Evolutionary conservation across 1,139 yeast species (phyloP).

Genomic region (Yamadazyma blattariae): DNA sequence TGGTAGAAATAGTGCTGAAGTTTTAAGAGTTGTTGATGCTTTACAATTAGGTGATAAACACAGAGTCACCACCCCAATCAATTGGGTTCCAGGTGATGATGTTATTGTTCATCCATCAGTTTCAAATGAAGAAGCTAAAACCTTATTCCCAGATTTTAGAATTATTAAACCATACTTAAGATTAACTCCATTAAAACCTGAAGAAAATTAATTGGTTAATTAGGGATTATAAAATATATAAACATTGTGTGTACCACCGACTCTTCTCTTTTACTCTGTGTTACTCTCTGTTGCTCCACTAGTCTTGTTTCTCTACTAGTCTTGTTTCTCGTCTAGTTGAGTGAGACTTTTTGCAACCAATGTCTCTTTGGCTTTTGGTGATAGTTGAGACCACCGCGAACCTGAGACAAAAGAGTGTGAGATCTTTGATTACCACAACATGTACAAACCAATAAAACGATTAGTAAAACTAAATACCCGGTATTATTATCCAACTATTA

Average conservation of each 20-base stretch:
- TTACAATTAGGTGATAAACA: constrained; percentile 71
- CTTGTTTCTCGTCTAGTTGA: neutral
- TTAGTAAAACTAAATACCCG: no score
- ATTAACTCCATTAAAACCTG: constrained; percentile 30
- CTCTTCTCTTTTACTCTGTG: no score
- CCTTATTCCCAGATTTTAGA: constrained; percentile 72
- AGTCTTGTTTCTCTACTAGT: neutral
- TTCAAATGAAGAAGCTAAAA: constrained; percentile 68
- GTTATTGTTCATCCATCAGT: constrained; percentile 79
- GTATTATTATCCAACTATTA: no score
- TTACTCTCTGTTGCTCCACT: neutral
- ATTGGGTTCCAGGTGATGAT: constrained; percentile 86
- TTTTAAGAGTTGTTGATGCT: constrained; percentile 76
- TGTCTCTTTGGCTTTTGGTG: no score
- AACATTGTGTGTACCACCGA: neutral
- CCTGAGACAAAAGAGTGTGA: no score
- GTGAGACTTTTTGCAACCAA: neutral
- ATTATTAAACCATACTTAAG: constrained; percentile 74
- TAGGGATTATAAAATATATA: neutral
- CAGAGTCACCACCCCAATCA: constrained; percentile 78
- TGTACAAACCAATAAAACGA: no score
- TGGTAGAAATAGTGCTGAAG: constrained; percentile 88
- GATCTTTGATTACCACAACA: no score
- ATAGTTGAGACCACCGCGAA: no score
- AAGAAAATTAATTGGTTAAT: constrained; percentile 5